These are phyloP conservation scores for Pseudogymnoascus sp. DNA, from an alignment of 2,329 filamentous ascomycete species.

Conservation along the genomic window DNA sequence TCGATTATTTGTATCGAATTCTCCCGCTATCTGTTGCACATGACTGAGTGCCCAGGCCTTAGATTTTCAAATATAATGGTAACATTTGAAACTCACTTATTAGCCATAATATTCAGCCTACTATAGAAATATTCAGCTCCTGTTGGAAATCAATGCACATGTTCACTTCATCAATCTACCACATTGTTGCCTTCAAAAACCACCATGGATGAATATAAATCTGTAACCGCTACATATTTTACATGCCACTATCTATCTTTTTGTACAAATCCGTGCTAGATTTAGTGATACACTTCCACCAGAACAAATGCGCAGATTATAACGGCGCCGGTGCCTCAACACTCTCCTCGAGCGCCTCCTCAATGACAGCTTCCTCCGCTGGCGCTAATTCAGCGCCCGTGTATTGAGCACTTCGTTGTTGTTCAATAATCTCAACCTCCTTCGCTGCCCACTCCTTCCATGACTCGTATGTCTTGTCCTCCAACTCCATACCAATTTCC, in stretches of 20 bases:
- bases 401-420: conserved; percentile 35
- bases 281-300: conserved; percentile 3
- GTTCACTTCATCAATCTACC: not conserved
- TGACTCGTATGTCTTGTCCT: conserved; percentile 68
- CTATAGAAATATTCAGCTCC: not conserved
- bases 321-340: not conserved
- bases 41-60: not conserved
- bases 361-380: not conserved
- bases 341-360: not conserved
- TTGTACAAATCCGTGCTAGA: not conserved
- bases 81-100: not conserved
- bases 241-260: conserved; percentile 3
- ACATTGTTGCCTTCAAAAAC: not conserved
- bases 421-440: conserved; percentile 36
- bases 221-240: conserved; percentile 4
- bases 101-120: conserved; percentile 5
- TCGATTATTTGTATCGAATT: not conserved
- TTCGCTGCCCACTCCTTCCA: conserved; percentile 75
- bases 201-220: not conserved
- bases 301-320: not conserved
- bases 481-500: conserved; percentile 72
- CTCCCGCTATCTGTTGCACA: too few relatives aligned
- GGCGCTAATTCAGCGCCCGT: conserved; percentile 21
- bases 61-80: not conserved
- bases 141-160: not conserved